Evolutionary conservation across 129 eudicot species (phyloP).

Genomic region (Flaveria linearis): DNA sequence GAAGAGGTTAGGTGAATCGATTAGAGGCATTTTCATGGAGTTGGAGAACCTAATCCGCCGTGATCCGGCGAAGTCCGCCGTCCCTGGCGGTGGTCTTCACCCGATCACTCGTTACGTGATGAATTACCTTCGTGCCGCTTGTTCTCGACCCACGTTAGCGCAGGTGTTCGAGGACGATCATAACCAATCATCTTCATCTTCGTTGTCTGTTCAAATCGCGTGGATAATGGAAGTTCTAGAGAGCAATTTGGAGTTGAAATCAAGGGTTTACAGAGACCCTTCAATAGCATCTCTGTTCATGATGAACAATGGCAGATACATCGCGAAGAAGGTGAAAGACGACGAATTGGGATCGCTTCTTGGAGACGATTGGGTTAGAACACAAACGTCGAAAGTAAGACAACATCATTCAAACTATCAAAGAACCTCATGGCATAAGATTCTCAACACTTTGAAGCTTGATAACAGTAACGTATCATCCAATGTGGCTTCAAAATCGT

Average conservation of each 20-base stretch:
- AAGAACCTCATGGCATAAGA: slow-evolving; percentile 87
- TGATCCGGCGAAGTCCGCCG: slow-evolving; percentile 77
- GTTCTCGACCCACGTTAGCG: slow-evolving; percentile 63
- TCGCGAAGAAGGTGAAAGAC: slow-evolving; percentile 77
- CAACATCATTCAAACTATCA: slow-evolving; percentile 79
- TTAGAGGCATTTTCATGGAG: slow-evolving; percentile 87
- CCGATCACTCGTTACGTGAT: slow-evolving; percentile 96
- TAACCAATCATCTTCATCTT: slow-evolving; percentile 26
- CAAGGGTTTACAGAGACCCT: slow-evolving; percentile 70
- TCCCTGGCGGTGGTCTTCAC: slow-evolving; percentile 95
- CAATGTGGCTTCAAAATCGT: slow-evolving; percentile 45
- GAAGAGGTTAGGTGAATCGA: slow-evolving; percentile 80
- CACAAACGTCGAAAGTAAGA: slow-evolving; percentile 73
- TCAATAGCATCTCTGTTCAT: slow-evolving; percentile 74
- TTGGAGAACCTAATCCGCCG: slow-evolving; percentile 85
- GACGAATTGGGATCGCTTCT: slow-evolving; percentile 69
- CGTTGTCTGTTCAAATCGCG: slow-evolving; percentile 69
- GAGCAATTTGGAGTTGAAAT: slow-evolving; percentile 80
- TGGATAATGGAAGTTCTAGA: slow-evolving; percentile 95
- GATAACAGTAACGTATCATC: slow-evolving; percentile 53
- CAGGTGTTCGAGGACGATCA: slow-evolving; percentile 76
- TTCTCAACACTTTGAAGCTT: slow-evolving; percentile 63
- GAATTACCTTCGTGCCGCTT: slow-evolving; percentile 91
- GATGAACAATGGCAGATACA: slow-evolving; percentile 95
- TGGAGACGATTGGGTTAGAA: slow-evolving; percentile 93